Evolutionary conservation across 2,329 filamentous ascomycete genomes (phyloP).

Genomic region (Fusarium pininemorale): DNA sequence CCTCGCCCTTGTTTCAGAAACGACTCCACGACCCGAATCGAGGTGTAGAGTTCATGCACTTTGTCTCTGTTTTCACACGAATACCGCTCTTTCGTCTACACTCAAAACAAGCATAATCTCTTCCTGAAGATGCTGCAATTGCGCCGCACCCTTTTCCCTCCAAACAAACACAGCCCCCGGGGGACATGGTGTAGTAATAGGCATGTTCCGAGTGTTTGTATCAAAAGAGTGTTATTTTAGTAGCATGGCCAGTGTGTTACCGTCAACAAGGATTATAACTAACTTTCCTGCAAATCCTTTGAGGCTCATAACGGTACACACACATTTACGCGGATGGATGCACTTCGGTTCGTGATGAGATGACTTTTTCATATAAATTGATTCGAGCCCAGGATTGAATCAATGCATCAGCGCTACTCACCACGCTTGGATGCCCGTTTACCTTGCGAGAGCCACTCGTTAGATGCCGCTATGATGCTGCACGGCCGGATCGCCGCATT

Average conservation of each 20-base stretch:
- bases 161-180: conserved; percentile 24
- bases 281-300: neutral
- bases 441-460: neutral
- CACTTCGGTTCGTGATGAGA: neutral
- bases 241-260: conserved; percentile 13
- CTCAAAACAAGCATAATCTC: conserved; percentile 29
- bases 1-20: conserved; percentile 31
- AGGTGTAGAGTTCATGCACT: conserved; percentile 12
- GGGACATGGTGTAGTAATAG: neutral
- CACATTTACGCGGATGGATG: neutral
- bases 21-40: conserved; percentile 4
- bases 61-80: conserved; percentile 3
- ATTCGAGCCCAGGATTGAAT: conserved; percentile 14
- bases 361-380: conserved; percentile 24
- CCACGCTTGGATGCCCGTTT: neutral
- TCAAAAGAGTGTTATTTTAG: conserved; percentile 8
- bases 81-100: neutral
- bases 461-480: conserved; percentile 4
- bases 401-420: conserved; percentile 17
- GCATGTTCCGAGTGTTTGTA: conserved; percentile 5
- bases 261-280: conserved; percentile 2
- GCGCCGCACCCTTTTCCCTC: conserved; percentile 1
- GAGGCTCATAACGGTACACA: neutral
- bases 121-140: conserved; percentile 33
- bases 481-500: conserved; percentile 14